These are phyloP conservation scores for Iris pallida DNA, from an alignment of 116 monocot species.

Conservation along the genomic window DNA sequence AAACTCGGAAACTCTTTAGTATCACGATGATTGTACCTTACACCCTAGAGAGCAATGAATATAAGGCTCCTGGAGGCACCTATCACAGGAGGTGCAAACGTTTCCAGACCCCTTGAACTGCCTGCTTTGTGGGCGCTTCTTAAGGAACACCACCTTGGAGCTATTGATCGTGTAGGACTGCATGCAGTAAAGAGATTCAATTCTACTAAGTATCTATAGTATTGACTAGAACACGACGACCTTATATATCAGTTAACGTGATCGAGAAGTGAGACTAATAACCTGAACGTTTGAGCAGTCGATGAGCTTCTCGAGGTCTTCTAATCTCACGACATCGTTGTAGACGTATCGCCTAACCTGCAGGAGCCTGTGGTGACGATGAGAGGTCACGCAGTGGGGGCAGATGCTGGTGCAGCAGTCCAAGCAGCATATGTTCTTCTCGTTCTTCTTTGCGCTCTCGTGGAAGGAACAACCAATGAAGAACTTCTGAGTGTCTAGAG, in stretches of 20 bases:
- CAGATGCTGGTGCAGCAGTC: slow-evolving; percentile 92
- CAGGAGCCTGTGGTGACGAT: slow-evolving; percentile 59
- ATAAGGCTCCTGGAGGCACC: slow-evolving; percentile 89
- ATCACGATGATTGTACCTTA: slow-evolving; percentile 41
- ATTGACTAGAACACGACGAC: neutral
- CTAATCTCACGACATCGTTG: slow-evolving; percentile 71
- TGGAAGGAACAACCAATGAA: slow-evolving; percentile 62
- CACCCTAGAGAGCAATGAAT: slow-evolving; percentile 92
- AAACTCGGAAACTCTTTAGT: no score
- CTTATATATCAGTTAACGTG: neutral
- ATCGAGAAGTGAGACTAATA: neutral
- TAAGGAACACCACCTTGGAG: slow-evolving; percentile 89
- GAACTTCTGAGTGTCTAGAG: slow-evolving; percentile 74
- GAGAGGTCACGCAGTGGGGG: slow-evolving; percentile 71
- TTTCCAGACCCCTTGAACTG: slow-evolving; percentile 91
- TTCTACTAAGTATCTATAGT: neutral
- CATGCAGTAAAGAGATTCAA: slow-evolving; percentile 3
- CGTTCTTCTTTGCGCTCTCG: slow-evolving; percentile 72
- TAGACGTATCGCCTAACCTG: slow-evolving; percentile 90
- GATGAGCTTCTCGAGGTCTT: slow-evolving; percentile 86
- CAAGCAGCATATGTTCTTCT: slow-evolving; percentile 93
- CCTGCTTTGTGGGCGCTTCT: slow-evolving; percentile 90
- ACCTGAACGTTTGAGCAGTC: slow-evolving; percentile 95
- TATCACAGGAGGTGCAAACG: slow-evolving; percentile 87
- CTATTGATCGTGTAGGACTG: slow-evolving; percentile 95